Percentiles rank a stretch among this genome's conserved stretches.
These are phyloP conservation scores for Panicum miliaceum DNA, from an alignment of 176 grass and related monocot species.

Conservation along the genomic window DNA sequence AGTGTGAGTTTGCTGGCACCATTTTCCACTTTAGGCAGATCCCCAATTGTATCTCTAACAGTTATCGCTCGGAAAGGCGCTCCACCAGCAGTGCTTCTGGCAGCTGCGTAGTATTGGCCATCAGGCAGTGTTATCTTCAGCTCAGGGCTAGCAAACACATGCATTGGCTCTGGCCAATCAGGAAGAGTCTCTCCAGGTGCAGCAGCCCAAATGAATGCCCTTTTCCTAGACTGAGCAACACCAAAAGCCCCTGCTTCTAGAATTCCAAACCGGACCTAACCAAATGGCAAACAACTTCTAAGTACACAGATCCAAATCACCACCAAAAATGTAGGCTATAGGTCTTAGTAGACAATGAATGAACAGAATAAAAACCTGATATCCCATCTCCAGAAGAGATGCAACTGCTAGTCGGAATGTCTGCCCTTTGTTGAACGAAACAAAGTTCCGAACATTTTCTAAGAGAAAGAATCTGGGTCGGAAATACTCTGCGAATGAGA, in stretches of 20 bases:
- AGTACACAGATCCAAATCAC: slow-evolving; percentile 35
- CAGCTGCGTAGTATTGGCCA: slow-evolving; percentile 75
- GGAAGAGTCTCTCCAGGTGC: slow-evolving; percentile 86
- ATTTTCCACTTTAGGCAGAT: slow-evolving; percentile 80
- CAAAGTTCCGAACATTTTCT: slow-evolving; percentile 98
- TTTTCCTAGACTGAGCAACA: slow-evolving; percentile 96
- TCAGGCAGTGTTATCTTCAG: slow-evolving; percentile 84
- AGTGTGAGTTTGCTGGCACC: slow-evolving; percentile 75
- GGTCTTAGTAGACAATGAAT: slow-evolving; percentile 28
- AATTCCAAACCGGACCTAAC: slow-evolving; percentile 95
- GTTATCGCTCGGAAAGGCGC: slow-evolving; percentile 93
- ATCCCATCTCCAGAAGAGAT: slow-evolving; percentile 95
- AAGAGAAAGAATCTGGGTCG: slow-evolving; percentile 91
- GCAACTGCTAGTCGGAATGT: slow-evolving; percentile 92
- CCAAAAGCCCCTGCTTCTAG: slow-evolving; percentile 92
- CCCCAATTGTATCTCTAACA: slow-evolving; percentile 85
- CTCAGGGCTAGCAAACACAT: slow-evolving; percentile 90
- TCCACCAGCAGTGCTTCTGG: slow-evolving; percentile 74
- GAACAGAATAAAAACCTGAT: slow-evolving; percentile 70
- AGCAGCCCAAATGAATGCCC: slow-evolving; percentile 98
- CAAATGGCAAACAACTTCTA: slow-evolving; percentile 34
- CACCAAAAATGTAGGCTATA: background rate
- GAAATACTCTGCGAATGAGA: slow-evolving; percentile 97
- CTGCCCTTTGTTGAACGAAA: slow-evolving; percentile 98
- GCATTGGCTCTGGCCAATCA: slow-evolving; percentile 94